Conservation (phyloP, 345 rosid genomes). For the Salix viminalis region DNA sequence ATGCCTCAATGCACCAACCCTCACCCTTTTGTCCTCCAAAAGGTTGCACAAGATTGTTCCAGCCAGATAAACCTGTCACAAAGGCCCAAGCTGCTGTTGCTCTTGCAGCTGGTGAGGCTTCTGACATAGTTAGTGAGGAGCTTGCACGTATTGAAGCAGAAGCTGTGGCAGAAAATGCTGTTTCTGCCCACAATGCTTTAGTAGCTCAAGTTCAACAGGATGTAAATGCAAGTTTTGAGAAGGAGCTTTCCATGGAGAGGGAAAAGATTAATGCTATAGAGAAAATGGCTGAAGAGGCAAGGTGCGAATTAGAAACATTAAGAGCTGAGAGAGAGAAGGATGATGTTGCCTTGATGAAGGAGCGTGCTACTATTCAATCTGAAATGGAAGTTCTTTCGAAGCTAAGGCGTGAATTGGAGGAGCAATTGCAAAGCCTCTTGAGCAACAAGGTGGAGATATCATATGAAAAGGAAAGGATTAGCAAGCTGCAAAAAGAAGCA, state of each 20-base stretch:
- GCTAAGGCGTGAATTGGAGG: slow-evolving; percentile 64
- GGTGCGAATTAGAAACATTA: slow-evolving; percentile 54
- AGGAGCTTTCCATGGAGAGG: slow-evolving; percentile 62
- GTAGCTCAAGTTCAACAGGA: slow-evolving; percentile 85
- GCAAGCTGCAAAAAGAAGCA: slow-evolving; percentile 53
- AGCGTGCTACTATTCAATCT: slow-evolving; percentile 62
- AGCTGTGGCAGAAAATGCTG: slow-evolving; percentile 82
- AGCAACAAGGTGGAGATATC: slow-evolving; percentile 69
- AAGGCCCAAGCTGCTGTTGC: slow-evolving; percentile 95
- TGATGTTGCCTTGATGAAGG: slow-evolving; percentile 54
- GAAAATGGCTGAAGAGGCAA: slow-evolving; percentile 84
- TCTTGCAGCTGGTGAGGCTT: slow-evolving; percentile 77
- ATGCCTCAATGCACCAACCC: neutral
- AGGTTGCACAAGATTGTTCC: slow-evolving; percentile 91
- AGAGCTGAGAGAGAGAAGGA: slow-evolving; percentile 71
- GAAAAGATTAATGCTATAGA: slow-evolving; percentile 65
- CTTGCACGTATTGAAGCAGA: slow-evolving; percentile 92
- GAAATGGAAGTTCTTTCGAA: slow-evolving; percentile 78
- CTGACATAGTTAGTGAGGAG: slow-evolving; percentile 75
- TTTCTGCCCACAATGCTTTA: slow-evolving; percentile 64
- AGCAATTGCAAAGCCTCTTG: slow-evolving; percentile 62
- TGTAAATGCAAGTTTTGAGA: slow-evolving; percentile 67
- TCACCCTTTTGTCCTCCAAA: neutral
- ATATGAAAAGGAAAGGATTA: slow-evolving; percentile 69
- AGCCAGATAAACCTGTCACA: slow-evolving; percentile 88